Evolutionary conservation across 163 green algal genomes (phyloP).

Genomic region (Scenedesmus sp.): DNA sequence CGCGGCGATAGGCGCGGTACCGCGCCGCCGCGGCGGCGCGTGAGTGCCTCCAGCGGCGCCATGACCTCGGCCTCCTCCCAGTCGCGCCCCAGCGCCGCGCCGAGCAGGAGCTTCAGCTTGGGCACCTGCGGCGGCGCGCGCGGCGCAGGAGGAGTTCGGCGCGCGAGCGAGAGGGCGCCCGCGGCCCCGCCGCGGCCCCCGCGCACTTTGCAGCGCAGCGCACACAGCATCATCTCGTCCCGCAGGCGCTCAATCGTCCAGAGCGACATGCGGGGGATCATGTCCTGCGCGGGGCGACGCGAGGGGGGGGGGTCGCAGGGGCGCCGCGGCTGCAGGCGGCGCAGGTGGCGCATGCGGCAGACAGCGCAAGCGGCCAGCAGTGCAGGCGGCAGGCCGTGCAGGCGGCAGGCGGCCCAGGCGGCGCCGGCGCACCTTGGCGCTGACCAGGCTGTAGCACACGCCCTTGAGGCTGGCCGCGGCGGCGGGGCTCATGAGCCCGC

Average conservation of each 20-base stretch:
- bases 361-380: background rate
- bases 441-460: slow-evolving; percentile 38
- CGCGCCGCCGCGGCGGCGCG: background rate
- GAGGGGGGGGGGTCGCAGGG: too few species aligned
- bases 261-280: slow-evolving; percentile 47
- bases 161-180: background rate
- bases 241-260: slow-evolving; percentile 44
- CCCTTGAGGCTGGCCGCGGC: slow-evolving; percentile 39
- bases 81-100: slow-evolving; percentile 8
- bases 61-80: slow-evolving; percentile 40
- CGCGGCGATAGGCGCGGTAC: slow-evolving; percentile 19
- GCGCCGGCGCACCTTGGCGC: slow-evolving; percentile 15
- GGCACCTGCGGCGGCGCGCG: background rate
- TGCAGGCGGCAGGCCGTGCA: background rate
- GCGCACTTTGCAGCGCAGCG: slow-evolving; percentile 45
- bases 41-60: background rate
- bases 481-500: slow-evolving; percentile 41
- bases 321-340: too few species aligned
- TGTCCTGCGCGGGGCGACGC: slow-evolving; percentile 40
- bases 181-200: background rate
- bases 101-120: slow-evolving; percentile 41
- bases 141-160: background rate
- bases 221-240: slow-evolving; percentile 45
- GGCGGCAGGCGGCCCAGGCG: background rate
- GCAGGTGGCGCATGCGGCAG: background rate